Evolutionary conservation across 768 basidiomycete genomes (phyloP), one percentile per base, ranked within the genome.

Genomic region (Xerocomus potaroensis): DNA sequence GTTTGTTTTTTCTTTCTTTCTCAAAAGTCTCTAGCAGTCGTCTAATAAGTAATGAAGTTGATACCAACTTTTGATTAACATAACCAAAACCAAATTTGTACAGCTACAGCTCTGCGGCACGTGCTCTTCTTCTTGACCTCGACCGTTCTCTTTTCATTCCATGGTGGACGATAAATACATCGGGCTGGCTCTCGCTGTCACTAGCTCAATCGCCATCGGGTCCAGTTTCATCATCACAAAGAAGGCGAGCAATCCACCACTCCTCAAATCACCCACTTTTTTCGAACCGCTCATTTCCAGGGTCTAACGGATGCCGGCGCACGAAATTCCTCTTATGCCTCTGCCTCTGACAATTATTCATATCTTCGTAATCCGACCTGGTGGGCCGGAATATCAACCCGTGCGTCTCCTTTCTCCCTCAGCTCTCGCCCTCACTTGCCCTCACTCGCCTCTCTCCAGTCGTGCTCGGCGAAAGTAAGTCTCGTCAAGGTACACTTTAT

Each of bases 191-290:
- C 80, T 99, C 45, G 94, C 96, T 43, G 69, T 98, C 40, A 82
- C 84, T 16, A 81, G 91, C 56, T 87, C 89, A 11, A 61, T 89
- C 21, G 83, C 87, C 48, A 98, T 98, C 56, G 95, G 96, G 41
- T 89, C 87, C 31, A 95, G 92, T 67, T 96, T 93, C 66, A 96
- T 99, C 63, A 95, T 99, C 64, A 99, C 95, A 15, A 99, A 99
- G 80, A 98, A 96, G 86, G 95, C 88, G 41, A 54, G 69, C 38
- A 9, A 2, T 31, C 19, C 34, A 18, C 24, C 15, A 15, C 3
- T 35, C 16, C 5, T 27, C n/a, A n/a, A n/a, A 27, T 10, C 26
- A 27, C 22, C 33, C 33, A 8, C 32, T 10, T 19, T 45, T 45
- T 56, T 44, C 47, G 48, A 24, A 42, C 19, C 1, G 43, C 23